phyloP scores from a whole-genome alignment of 345 rosid species.

The Syzygium jambos region DNA sequence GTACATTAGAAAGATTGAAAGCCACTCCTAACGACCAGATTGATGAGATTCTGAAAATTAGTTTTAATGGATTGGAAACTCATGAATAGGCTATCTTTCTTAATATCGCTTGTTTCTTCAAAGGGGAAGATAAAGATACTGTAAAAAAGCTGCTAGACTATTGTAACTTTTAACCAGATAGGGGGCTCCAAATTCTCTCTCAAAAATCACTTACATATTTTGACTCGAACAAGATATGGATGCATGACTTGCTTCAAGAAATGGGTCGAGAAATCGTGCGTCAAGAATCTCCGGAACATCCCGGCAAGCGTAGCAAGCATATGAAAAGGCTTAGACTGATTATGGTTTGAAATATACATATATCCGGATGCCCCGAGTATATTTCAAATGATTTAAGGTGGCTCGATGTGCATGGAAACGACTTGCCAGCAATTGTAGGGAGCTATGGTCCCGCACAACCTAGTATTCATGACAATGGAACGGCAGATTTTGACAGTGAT shows the following conservation, averaged over 20 bases:
- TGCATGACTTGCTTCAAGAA: slow-evolving; percentile 24
- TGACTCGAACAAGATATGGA: slow-evolving; percentile 4
- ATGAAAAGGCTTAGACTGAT: slow-evolving; percentile 16
- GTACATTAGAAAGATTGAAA: background rate
- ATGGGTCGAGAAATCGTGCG: slow-evolving; percentile 19
- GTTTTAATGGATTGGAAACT: slow-evolving; percentile 3
- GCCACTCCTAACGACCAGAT: background rate
- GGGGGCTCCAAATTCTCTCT: slow-evolving; percentile 1
- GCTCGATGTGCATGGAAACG: background rate
- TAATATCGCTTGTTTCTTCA: slow-evolving; percentile 17
- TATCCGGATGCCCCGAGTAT: slow-evolving; percentile 9
- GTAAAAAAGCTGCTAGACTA: background rate
- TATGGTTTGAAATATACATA: background rate
- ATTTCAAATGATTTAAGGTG: slow-evolving; percentile 2
- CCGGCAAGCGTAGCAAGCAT: slow-evolving; percentile 3
- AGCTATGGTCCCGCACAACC: background rate
- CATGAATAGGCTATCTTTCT: slow-evolving; percentile 5
- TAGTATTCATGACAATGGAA: background rate
- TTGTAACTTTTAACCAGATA: slow-evolving; percentile 8
- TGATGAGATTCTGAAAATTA: background rate
- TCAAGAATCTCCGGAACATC: slow-evolving; percentile 12
- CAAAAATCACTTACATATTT: slow-evolving; percentile 6
- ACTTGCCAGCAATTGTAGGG: background rate
- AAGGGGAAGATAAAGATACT: background rate
- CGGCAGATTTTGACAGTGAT: background rate